These are phyloP conservation scores for Aureobasidium subglaciale DNA, from an alignment of 2,329 filamentous ascomycete genomes.

Conservation along the genomic window DNA sequence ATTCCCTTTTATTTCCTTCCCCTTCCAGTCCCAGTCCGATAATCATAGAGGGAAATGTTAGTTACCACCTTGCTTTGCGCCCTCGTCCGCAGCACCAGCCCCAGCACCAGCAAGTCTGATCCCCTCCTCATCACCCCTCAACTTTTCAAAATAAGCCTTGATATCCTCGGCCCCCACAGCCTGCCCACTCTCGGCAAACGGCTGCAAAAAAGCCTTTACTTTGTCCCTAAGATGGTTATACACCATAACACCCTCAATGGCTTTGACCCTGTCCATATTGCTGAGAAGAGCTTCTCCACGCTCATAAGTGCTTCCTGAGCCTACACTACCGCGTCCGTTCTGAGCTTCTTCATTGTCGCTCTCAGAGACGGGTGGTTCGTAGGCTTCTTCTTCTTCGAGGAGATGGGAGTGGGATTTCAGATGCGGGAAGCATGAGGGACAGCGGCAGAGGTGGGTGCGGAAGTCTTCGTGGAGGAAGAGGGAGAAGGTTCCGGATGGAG, in stretches of 20 bases:
- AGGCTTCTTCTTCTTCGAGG: slow-evolving; percentile 87
- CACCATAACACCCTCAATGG: slow-evolving; percentile 93
- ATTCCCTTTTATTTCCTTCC: background rate
- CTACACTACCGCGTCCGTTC: slow-evolving; percentile 48
- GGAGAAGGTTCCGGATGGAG: slow-evolving; percentile 58
- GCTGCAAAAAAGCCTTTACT: slow-evolving; percentile 87
- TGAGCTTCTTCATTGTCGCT: slow-evolving; percentile 44
- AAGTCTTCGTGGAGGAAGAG: slow-evolving; percentile 77
- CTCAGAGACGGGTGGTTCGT: slow-evolving; percentile 78
- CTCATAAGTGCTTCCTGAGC: slow-evolving; percentile 78
- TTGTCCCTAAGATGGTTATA: slow-evolving; percentile 96
- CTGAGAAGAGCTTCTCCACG: slow-evolving; percentile 87
- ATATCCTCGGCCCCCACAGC: slow-evolving; percentile 92
- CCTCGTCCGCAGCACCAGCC: slow-evolving; percentile 27
- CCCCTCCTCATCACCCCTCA: slow-evolving; percentile 77
- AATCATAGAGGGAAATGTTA: background rate
- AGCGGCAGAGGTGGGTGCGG: slow-evolving; percentile 75
- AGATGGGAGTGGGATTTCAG: slow-evolving; percentile 70
- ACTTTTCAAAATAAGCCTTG: slow-evolving; percentile 89
- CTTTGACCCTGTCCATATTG: slow-evolving; percentile 84
- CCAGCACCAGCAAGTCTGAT: slow-evolving; percentile 57
- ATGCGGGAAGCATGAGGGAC: slow-evolving; percentile 67
- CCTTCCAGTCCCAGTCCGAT: background rate
- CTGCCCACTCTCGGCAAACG: slow-evolving; percentile 85
- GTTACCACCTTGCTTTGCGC: slow-evolving; percentile 21